These are phyloP conservation scores for Penicillium sp. DNA, from an alignment of 2,329 filamentous ascomycete genomes.

Conservation along the genomic window DNA sequence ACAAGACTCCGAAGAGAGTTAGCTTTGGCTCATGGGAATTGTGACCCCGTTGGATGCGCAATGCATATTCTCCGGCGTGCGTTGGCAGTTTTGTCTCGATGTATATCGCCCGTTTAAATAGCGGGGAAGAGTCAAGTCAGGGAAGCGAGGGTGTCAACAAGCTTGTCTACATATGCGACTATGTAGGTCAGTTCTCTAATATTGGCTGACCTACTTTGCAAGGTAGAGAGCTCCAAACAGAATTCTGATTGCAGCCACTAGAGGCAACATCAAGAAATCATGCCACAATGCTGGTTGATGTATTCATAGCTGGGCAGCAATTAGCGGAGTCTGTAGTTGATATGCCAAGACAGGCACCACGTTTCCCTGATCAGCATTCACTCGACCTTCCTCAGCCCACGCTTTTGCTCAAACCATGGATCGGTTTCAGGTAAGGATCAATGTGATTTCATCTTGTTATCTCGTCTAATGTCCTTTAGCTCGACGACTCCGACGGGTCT, in stretches of 20 bases:
- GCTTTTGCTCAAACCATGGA: conserved; percentile 27
- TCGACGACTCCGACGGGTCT: conserved; percentile 48
- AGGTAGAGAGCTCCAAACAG: background rate
- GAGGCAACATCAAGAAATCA: background rate
- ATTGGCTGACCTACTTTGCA: too few relatives aligned
- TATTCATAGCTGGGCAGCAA: background rate
- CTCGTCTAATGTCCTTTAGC: conserved; percentile 29
- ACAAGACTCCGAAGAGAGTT: conserved; percentile 17
- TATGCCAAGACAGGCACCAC: conserved; percentile 21
- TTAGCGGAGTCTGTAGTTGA: background rate
- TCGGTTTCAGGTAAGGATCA: conserved; percentile 33
- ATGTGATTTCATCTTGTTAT: background rate
- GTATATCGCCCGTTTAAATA: background rate
- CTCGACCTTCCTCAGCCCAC: conserved; percentile 10
- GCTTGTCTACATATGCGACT: background rate
- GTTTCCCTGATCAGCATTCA: conserved; percentile 11
- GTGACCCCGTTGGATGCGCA: conserved; percentile 23
- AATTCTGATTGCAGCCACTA: background rate
- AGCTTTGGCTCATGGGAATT: conserved; percentile 15
- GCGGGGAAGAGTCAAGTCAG: background rate
- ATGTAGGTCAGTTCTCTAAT: background rate
- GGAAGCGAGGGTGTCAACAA: background rate
- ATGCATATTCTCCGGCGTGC: conserved; percentile 13
- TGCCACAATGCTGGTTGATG: background rate
- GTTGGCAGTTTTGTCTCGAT: conserved; percentile 15